These are phyloP conservation scores for Stachybotrys chartarum DNA, from an alignment of 2,329 filamentous ascomycete species.

Conservation along the genomic window DNA sequence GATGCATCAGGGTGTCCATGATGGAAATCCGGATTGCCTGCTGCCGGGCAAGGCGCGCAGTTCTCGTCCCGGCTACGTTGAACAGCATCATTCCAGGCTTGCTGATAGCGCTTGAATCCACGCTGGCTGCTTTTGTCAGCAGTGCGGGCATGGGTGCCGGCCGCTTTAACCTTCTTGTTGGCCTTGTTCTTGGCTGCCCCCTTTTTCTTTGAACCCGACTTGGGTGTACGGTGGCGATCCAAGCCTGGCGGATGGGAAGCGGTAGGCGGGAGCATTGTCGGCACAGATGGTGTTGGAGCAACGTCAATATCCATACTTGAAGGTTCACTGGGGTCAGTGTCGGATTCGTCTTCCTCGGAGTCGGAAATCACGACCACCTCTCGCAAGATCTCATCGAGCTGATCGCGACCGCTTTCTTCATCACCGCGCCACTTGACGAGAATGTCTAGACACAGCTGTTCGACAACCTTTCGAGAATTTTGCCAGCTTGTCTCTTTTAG, in stretches of 20 bases:
- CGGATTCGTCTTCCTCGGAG: conserved; percentile 38
- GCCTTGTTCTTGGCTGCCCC: conserved; percentile 9
- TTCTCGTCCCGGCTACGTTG: conserved; percentile 11
- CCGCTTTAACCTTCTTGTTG: conserved; percentile 15
- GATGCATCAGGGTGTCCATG: background rate
- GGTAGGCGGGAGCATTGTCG: background rate
- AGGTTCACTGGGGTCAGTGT: conserved; percentile 13
- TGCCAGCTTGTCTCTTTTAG: conserved; percentile 50
- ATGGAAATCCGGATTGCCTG: background rate
- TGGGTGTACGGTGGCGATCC: background rate
- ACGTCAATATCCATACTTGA: conserved; percentile 10
- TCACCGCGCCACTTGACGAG: conserved; percentile 68
- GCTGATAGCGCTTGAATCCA: conserved; percentile 37
- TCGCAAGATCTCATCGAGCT: conserved; percentile 58
- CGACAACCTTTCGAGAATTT: conserved; percentile 54
- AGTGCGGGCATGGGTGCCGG: background rate
- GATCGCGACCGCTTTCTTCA: conserved; percentile 60
- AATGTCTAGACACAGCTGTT: conserved; percentile 53
- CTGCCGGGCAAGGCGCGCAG: background rate
- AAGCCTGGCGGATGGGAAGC: background rate
- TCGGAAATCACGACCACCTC: conserved; percentile 63
- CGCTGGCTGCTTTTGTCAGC: conserved; percentile 29
- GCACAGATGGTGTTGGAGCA: background rate
- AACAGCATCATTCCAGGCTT: conserved; percentile 34
- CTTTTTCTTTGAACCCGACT: conserved; percentile 3